These are phyloP conservation scores for Micractinium sp. DNA, from an alignment of 139 green algal genomes.

Conservation along the genomic window DNA sequence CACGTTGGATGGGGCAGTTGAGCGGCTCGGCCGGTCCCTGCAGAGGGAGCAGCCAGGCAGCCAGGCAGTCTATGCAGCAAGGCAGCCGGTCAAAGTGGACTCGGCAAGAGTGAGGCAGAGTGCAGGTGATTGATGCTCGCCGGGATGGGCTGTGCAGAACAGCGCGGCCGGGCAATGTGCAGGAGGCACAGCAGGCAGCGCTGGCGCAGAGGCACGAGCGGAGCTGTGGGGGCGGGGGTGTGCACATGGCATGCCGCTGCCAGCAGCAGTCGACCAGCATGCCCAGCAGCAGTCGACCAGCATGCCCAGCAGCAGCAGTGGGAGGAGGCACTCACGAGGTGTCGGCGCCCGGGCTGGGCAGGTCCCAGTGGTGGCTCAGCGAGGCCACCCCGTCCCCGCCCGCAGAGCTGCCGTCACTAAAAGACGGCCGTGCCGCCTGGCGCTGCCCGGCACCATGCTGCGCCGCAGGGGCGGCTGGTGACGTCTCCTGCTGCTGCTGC, in stretches of 20 bases:
- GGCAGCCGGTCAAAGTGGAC: too few species aligned
- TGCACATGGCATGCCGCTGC: background rate
- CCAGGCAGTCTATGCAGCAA: too few species aligned
- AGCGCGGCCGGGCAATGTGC: too few species aligned
- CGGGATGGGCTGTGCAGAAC: too few species aligned
- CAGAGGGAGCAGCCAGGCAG: too few species aligned
- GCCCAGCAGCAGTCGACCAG: background rate
- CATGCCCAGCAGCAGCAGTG: background rate
- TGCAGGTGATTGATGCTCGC: too few species aligned
- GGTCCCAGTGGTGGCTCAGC: constrained; percentile 27
- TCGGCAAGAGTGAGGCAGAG: too few species aligned
- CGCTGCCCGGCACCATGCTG: background rate
- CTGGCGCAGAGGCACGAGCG: background rate
- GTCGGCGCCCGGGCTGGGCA: constrained; percentile 5
- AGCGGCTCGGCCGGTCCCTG: too few species aligned
- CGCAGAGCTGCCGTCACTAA: background rate
- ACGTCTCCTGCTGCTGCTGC: background rate
- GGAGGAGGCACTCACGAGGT: constrained; percentile 2
- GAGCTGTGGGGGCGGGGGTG: too few species aligned
- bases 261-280: background rate
- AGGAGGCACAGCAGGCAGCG: background rate
- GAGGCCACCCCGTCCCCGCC: constrained; percentile 1
- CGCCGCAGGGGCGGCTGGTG: too few species aligned
- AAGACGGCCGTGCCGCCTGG: background rate
- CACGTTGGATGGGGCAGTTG: background rate